Conservation (phyloP, 768 basidiomycete genomes). For the Cystobasidium ongulense region DNA sequence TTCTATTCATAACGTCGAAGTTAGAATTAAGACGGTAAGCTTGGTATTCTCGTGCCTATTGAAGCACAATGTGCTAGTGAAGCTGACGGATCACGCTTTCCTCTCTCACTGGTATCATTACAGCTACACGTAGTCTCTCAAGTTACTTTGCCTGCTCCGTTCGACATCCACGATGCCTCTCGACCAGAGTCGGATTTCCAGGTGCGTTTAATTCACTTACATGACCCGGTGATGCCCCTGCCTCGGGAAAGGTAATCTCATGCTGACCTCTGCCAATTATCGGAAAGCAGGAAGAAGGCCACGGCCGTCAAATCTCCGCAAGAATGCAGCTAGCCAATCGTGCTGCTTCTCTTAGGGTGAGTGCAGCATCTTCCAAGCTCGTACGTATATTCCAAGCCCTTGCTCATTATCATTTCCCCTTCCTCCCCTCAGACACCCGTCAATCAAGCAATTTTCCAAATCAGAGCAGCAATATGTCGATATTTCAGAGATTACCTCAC, state of each 20-base stretch:
- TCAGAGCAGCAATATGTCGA: slow-evolving; percentile 74
- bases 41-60: background rate
- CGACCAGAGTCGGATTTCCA: slow-evolving; percentile 66
- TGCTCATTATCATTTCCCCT: background rate
- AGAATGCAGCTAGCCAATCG: slow-evolving; percentile 90
- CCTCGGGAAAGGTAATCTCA: background rate
- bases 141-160: slow-evolving; percentile 49
- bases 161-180: slow-evolving; percentile 30
- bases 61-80: background rate
- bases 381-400: background rate
- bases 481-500: slow-evolving; percentile 74
- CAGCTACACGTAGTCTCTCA: slow-evolving; percentile 27
- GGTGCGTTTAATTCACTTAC: slow-evolving; percentile 39
- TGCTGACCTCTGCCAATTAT: background rate
- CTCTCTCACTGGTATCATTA: background rate
- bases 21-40: slow-evolving; percentile 67
- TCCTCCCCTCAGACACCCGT: slow-evolving; percentile 60
- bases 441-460: slow-evolving; percentile 85
- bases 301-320: slow-evolving; percentile 56
- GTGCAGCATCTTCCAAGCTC: slow-evolving; percentile 41
- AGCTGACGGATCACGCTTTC: background rate
- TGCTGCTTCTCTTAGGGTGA: slow-evolving; percentile 77
- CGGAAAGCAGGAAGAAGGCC: background rate
- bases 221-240: background rate
- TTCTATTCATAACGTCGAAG: slow-evolving; percentile 72